A percentile compares a stretch with the other conserved stretches of the same genome.
Conservation (phyloP, 495 filamentous ascomycete genomes). For the Thermochaetoides thermophila region DNA sequence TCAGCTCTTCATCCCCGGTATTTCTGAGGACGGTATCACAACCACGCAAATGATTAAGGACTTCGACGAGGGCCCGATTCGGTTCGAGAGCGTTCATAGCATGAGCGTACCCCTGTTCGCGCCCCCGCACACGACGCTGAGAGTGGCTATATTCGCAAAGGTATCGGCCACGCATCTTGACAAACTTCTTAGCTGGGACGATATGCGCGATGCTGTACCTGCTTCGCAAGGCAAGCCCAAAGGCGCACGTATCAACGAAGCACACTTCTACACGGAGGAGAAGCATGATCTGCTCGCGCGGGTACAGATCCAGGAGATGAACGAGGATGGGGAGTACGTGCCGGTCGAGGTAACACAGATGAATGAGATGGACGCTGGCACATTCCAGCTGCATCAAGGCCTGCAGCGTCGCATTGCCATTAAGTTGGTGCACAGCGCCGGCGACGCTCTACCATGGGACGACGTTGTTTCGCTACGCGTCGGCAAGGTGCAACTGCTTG, state of each 20-base stretch:
- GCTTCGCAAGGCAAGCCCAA: conserved; percentile 41
- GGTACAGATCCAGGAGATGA: conserved; percentile 76
- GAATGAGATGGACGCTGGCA: conserved; percentile 64
- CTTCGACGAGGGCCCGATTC: conserved; percentile 88
- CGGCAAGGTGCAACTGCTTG: conserved; percentile 65
- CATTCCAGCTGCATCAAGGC: conserved; percentile 90
- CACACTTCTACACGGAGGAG: conserved; percentile 84
- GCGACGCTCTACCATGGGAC: conserved; percentile 74
- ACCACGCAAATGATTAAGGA: conserved; percentile 89
- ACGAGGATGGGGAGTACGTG: conserved; percentile 78
- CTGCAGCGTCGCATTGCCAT: conserved; percentile 80
- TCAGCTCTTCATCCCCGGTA: conserved; percentile 84
- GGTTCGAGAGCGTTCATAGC: conserved; percentile 94
- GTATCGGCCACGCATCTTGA: conserved; percentile 91
- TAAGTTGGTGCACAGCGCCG: conserved; percentile 76
- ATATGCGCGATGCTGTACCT: conserved; percentile 67
- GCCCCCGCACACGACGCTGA: conserved; percentile 54
- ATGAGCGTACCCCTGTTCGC: conserved; percentile 92
- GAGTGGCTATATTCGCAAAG: conserved; percentile 87
- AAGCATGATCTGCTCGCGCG: conserved; percentile 84
- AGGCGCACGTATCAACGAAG: conserved; percentile 66
- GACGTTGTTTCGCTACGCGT: conserved; percentile 61
- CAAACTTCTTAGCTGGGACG: conserved; percentile 96
- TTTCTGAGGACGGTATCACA: conserved; percentile 81
- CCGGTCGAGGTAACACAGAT: conserved; percentile 87